Percentiles rank a stretch among this genome's conserved stretches.
Evolutionary conservation across 2,329 filamentous ascomycete species (phyloP).

Genomic region (Cercospora canescens): DNA sequence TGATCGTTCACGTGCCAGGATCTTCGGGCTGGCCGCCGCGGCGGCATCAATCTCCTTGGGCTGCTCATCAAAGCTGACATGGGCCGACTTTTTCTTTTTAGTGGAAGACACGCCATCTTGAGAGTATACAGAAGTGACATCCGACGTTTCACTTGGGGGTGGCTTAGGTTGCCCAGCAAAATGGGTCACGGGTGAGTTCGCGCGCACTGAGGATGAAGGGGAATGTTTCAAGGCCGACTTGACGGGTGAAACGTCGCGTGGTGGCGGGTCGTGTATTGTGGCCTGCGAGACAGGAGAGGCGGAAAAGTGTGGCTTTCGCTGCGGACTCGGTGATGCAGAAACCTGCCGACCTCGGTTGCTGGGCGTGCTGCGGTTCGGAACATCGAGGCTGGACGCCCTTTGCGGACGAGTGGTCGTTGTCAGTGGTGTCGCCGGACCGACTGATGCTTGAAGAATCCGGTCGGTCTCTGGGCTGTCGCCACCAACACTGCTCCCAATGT

Average conservation of each 20-base stretch:
- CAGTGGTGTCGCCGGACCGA: slow-evolving; percentile 29
- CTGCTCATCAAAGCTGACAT: slow-evolving; percentile 76
- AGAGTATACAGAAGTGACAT: slow-evolving; percentile 50
- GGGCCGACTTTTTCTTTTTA: slow-evolving; percentile 63
- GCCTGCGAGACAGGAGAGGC: slow-evolving; percentile 56
- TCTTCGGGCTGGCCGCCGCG: slow-evolving; percentile 46
- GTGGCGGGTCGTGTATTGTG: slow-evolving; percentile 67
- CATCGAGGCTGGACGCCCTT: slow-evolving; percentile 36
- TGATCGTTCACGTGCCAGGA: slow-evolving; percentile 25
- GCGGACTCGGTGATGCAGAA: slow-evolving; percentile 58
- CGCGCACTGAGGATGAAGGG: slow-evolving; percentile 53
- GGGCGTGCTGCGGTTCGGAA: slow-evolving; percentile 25
- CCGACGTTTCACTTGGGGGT: slow-evolving; percentile 56
- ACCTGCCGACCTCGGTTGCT: slow-evolving; percentile 26
- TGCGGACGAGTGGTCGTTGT: slow-evolving; percentile 20
- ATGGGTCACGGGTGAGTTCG: slow-evolving; percentile 48
- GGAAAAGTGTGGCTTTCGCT: slow-evolving; percentile 67
- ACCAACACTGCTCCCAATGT: slow-evolving; percentile 15
- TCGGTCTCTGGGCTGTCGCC: slow-evolving; percentile 1
- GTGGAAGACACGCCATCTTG: slow-evolving; percentile 35
- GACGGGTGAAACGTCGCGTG: slow-evolving; percentile 70
- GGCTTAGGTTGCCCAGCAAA: slow-evolving; percentile 47
- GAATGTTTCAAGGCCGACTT: slow-evolving; percentile 74
- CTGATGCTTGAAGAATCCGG: slow-evolving; percentile 22
- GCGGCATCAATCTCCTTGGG: slow-evolving; percentile 38